Evolutionary conservation across 148 eudicot genomes (phyloP).

Genomic region (Rheum nobile): DNA sequence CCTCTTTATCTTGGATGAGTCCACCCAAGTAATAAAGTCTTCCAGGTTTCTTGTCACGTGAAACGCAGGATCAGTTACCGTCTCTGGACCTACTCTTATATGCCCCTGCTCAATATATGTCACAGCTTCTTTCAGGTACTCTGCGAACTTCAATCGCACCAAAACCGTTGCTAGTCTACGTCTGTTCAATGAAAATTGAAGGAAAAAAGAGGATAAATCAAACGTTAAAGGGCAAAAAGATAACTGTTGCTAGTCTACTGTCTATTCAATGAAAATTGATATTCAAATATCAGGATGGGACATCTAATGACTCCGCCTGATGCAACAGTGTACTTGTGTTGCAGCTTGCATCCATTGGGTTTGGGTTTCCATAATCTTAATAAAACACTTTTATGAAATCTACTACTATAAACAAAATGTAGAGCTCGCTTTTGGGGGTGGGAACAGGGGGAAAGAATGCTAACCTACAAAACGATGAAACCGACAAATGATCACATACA

Average conservation of each 20-base stretch:
- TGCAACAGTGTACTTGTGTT: background rate
- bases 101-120: conserved; percentile 94
- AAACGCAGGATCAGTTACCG: conserved; percentile 88
- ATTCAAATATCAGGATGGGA: background rate
- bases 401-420: background rate
- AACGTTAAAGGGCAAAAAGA: background rate
- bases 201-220: background rate
- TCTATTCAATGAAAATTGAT: too few relatives aligned
- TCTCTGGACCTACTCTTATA: conserved; percentile 86
- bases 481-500: conserved; percentile 59
- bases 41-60: conserved; percentile 95
- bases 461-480: conserved; percentile 79
- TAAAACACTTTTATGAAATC: background rate
- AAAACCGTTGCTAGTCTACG: conserved; percentile 60
- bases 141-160: conserved; percentile 59
- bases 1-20: conserved; percentile 75
- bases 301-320: background rate
- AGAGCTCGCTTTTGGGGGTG: background rate
- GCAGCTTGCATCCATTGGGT: background rate
- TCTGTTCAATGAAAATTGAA: conserved; percentile 25
- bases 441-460: conserved; percentile 2
- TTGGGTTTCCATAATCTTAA: background rate
- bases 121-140: conserved; percentile 77
- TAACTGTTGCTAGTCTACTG: too few relatives aligned
- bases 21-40: conserved; percentile 93